Evolutionary conservation across 371 early-diverging fungal species (phyloP), one percentile per base, ranked within the genome.

Genomic region (Conidiobolus incongruus): DNA sequence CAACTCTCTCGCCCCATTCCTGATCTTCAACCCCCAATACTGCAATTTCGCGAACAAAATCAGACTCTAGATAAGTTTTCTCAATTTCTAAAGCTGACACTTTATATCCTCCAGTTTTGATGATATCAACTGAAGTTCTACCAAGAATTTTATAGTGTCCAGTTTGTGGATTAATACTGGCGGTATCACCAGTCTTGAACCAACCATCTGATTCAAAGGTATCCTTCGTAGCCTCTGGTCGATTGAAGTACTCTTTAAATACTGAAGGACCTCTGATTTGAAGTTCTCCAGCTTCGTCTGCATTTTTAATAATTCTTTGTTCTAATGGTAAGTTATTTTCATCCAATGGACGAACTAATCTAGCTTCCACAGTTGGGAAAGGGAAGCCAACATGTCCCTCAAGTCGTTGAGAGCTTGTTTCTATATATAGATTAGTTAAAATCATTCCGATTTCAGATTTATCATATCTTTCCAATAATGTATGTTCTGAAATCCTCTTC

Each of bases 401-500:
- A 19, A 16, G 35, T 38, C 13, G 16, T 12, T 77, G 63, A 23
- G 61, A 56, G 23, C 51, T 54, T 2, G 60, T 54, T 12, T 44
- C 36, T 8, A 56, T 51, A 47, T 62, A 65, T 4, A 60, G 66
- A 53, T 82, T 79, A 35, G 79, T 73, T n/a, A 86, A 55, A 4
- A 68, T 83, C 82, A 86, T 83, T 22, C 89, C 89, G 35, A 81
- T 76, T 47, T 89, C 89, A 20, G 80, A 79, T 83, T 85, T 86
- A 12, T 87, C 87, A 52, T 78, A 83, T 23, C 89, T 60, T 56
- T 88, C 89, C 8, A 88, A 58, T 42, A 88, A 57, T 2, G 59
- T 58, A 36, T 81, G 82, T 12, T 74, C 72, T 22, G 72, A 73
- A 16, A 79, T 60, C 8, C 60, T 51, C 38, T 68, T 56, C 87